Evolutionary conservation across 2,329 filamentous ascomycete species (phyloP), one percentile per base, ranked within the genome.

Genomic region (Lasiodiplodia citricola): DNA sequence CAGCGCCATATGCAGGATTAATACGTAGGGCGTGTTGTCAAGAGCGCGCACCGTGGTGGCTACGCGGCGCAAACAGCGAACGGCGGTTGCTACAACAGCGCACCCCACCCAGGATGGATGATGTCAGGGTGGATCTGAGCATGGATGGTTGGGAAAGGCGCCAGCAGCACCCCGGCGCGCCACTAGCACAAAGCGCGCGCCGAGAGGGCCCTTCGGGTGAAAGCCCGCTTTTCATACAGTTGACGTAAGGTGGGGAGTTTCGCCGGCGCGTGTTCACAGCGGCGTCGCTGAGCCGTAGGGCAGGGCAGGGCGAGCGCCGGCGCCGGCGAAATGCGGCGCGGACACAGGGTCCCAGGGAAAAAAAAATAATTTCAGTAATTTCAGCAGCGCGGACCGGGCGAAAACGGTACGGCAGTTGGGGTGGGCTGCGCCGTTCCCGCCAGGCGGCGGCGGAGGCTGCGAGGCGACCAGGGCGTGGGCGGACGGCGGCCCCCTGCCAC

Each of bases 51-150:
- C 21, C 25, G 35, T 55, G 51, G 50, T 56, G 63, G 23, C 63
- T 63, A 44, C 60, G 60, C 60, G 60, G 60, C 60, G 60, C 28
- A 64, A 64, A 57, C 23, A 38, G 54, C 38, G 38, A 47, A 11
- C 10, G 14, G 10, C 28, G 38, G 8, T 47, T 25, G 51, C 67
- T 35, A 68, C 67, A 64, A 54, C 58, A 68, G 50, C 55, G n/a
- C 57, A 38, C 50, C 50, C 57, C 37, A 63, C 66, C 47, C 44
- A 44, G 58, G 57, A 50, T 56, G 52, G 50, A 57, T 68, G 67
- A 68, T 58, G 67, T 68, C 67, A 68, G 10, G 14, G 67, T 50
- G 67, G 58, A 64, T 64, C 60, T 64, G 60, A 64, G 60, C 52
- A 55, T 66, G 63, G 63, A 66, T 66, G 52, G 63, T 35, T 50